A percentile compares a stretch with the other conserved stretches of the same genome.
phyloP scores from a whole-genome alignment of 805 yeast species.

The Candida hispaniensis region DNA sequence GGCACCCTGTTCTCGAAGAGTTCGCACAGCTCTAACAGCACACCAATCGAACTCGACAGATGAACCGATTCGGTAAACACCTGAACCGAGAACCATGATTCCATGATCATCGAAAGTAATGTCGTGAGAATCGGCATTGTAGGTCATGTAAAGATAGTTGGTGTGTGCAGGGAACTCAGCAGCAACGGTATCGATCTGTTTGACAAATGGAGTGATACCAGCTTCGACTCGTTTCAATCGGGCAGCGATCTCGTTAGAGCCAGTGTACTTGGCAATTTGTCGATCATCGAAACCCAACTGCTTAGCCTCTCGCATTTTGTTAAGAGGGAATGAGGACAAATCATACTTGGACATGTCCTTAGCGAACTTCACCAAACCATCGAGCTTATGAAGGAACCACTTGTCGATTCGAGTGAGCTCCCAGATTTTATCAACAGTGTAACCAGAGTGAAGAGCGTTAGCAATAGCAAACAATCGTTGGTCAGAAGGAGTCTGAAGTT shows the following conservation, averaged over 20 bases:
- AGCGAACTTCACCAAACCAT: constrained; percentile 63
- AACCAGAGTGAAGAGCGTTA: constrained; percentile 80
- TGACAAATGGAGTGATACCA: constrained; percentile 83
- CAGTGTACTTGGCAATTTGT: constrained; percentile 82
- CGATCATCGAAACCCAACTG: constrained; percentile 96
- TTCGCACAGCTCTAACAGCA: constrained; percentile 94
- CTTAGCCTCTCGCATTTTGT: constrained; percentile 71
- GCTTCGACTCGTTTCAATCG: constrained; percentile 79
- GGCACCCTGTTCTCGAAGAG: constrained; percentile 72
- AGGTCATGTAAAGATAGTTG: constrained; percentile 88
- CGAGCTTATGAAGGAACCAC: constrained; percentile 89
- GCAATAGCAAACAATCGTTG: constrained; percentile 95
- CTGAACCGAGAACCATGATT: constrained; percentile 92
- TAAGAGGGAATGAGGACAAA: constrained; percentile 41
- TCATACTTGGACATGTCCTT: constrained; percentile 30
- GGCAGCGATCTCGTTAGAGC: constrained; percentile 85
- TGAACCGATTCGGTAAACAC: constrained; percentile 97
- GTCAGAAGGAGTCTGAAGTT: constrained; percentile 94
- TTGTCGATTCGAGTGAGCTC: constrained; percentile 82
- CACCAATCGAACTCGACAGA: constrained; percentile 99
- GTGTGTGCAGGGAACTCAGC: constrained; percentile 98
- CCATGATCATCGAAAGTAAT: constrained; percentile 85
- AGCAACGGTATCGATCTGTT: constrained; percentile 96
- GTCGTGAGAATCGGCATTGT: constrained; percentile 84
- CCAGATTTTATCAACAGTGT: constrained; percentile 88